phyloP scores from a whole-genome alignment of 164 flowering plant species.

The Tinospora cordifolia region DNA sequence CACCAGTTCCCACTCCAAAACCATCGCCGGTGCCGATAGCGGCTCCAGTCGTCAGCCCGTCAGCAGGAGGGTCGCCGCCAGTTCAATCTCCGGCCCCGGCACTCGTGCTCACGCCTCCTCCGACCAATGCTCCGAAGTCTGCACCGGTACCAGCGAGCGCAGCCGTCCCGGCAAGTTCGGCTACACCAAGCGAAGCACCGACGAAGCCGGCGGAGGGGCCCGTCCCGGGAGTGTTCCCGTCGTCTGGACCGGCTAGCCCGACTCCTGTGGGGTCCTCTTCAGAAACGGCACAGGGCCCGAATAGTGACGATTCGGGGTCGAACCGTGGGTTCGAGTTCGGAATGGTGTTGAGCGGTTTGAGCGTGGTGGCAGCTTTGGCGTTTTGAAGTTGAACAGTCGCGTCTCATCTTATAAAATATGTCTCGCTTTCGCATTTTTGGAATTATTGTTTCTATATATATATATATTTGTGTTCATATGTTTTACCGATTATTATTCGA shows the following conservation, averaged over 20 bases:
- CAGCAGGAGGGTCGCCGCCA: no score
- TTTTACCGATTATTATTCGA: neutral
- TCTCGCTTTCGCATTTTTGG: neutral
- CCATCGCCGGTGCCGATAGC: neutral
- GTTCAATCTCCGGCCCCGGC: neutral
- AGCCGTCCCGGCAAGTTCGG: neutral
- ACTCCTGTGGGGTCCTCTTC: neutral
- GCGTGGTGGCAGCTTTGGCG: neutral
- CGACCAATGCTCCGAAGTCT: neutral
- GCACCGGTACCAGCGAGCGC: neutral
- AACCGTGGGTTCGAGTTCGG: conserved; percentile 1
- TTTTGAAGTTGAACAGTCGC: neutral
- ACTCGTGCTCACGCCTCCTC: neutral
- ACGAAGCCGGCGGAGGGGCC: conserved; percentile 1
- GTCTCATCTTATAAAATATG: no score
- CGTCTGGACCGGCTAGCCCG: neutral
- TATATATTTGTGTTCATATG: neutral
- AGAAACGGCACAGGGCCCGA: neutral
- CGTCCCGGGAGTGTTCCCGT: neutral
- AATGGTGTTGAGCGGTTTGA: neutral
- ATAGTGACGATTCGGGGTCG: neutral
- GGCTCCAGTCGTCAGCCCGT: neutral
- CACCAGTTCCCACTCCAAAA: neutral
- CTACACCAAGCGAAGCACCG: neutral
- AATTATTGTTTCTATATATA: neutral